Conservation (phyloP, 495 filamentous ascomycete species). For the Bathelium albidoporum region DNA sequence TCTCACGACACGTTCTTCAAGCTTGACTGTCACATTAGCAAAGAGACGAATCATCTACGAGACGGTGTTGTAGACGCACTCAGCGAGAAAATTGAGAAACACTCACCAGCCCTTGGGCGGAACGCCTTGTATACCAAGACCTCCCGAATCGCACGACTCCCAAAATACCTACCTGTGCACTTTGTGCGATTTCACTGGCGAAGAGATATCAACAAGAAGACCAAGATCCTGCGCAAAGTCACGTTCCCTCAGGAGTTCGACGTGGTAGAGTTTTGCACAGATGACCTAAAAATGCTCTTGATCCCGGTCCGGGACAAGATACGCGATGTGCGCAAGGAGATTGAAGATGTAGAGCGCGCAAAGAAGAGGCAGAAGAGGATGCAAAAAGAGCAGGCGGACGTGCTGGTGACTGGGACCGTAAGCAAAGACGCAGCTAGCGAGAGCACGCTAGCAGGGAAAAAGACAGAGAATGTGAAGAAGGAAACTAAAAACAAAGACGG, state of each 20-base stretch:
- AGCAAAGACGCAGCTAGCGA: constrained; percentile 44
- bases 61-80: constrained; percentile 78
- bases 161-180: constrained; percentile 92
- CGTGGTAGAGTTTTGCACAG: constrained; percentile 88
- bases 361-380: constrained; percentile 78
- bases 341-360: constrained; percentile 77
- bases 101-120: constrained; percentile 62
- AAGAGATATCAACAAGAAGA: constrained; percentile 85
- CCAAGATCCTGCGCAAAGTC: constrained; percentile 98
- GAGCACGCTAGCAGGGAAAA: constrained; percentile 37
- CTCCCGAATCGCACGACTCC: constrained; percentile 76
- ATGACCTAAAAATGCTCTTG: constrained; percentile 70
- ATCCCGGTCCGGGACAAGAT: constrained; percentile 91
- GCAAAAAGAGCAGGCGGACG: constrained; percentile 48
- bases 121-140: constrained; percentile 80
- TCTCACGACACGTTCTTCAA: constrained; percentile 75
- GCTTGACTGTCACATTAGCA: constrained; percentile 87
- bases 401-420: constrained; percentile 23
- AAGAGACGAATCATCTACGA: constrained; percentile 73
- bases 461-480: constrained; percentile 28
- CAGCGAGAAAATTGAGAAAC: constrained; percentile 83
- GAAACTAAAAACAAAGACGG: constrained; percentile 47
- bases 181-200: constrained; percentile 99
- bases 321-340: constrained; percentile 87
- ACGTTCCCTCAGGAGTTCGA: constrained; percentile 91